Evolutionary conservation across 805 yeast genomes (phyloP), one percentile per base, ranked within the genome.

Genomic region (Starmerella kuoi): DNA sequence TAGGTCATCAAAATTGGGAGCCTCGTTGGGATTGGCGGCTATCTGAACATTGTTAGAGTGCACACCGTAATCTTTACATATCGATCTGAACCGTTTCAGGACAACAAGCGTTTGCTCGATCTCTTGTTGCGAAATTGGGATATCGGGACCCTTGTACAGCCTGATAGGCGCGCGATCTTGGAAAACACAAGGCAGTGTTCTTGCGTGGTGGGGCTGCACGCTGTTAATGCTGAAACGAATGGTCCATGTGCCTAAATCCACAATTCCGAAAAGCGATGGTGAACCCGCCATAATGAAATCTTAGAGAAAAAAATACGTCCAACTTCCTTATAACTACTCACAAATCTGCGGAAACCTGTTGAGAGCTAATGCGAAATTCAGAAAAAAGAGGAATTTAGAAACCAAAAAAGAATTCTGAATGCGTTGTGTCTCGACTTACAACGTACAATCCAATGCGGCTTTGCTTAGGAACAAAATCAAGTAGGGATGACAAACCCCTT

Each of bases 201-300:
- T 67, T 1, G 84, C 83, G 57, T 77, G 81, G 47, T 72, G 77
- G 1, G 79, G 66, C 3, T 80, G 78, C 37, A 73, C 68, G 2
- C 85, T 77, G 15, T 84, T 74, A 31, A 80, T 78, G 32, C 82
- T 73, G 55, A 81, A 78, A 40, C 87, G 63, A 35, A 80, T 70
- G 30, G 84, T 87, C 55, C 78, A 77, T 17, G 87, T 76, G 7
- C 87, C 88, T 18, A 81, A 77, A 57, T 81, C 87, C 3, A 79
- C 85, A 35, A 80, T 46, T 11, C 50, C 50, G n/a, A 36, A 46
- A 22, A 46, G 38, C 20, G 40, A 27, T 5, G 40, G 27, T 4
- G 43, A 5, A 5, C 19, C 22, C 9, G 19, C 9, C 30, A 35
- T 35, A 9, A 31, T n/a, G n/a, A n/a, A n/a, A n/a, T n/a, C n/a